These are phyloP conservation scores for Solanum corneliomulleri DNA, from an alignment of 257 asterid genomes.

Conservation along the genomic window DNA sequence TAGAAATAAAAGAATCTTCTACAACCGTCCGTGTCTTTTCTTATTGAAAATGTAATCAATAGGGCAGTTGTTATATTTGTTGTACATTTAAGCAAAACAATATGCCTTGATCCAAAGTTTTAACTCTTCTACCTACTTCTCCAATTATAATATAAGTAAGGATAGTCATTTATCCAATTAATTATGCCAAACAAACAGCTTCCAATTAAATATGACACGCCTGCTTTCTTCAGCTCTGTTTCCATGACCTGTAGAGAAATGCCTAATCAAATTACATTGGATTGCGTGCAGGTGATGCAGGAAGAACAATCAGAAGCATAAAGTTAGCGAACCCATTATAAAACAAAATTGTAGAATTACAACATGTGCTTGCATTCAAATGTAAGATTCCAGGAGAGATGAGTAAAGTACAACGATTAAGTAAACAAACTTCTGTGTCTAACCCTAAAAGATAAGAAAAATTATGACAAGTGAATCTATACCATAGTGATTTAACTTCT, in stretches of 20 bases:
- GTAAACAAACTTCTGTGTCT: background rate
- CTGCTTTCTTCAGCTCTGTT: background rate
- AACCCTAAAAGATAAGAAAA: background rate
- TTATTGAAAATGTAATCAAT: background rate
- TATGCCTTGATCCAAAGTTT: background rate
- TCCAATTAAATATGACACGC: background rate
- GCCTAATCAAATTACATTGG: background rate
- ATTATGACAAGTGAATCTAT: background rate
- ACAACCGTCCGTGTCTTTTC: background rate
- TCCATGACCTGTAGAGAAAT: background rate
- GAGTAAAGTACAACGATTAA: background rate
- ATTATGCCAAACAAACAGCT: background rate
- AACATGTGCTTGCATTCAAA: background rate
- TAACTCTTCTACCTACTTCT: background rate
- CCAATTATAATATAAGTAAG: background rate
- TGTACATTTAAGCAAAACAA: background rate
- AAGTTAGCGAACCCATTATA: background rate
- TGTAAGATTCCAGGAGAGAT: background rate
- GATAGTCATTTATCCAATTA: background rate
- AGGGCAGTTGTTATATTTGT: background rate
- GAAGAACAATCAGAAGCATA: background rate
- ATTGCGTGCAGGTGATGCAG: background rate
- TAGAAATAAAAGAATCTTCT: background rate
- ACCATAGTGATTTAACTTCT: background rate
- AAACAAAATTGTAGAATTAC: background rate